Evolutionary conservation across 2,329 filamentous ascomycete genomes (phyloP), one percentile per base, ranked within the genome.

Genomic region (Byssothecium circinans): DNA sequence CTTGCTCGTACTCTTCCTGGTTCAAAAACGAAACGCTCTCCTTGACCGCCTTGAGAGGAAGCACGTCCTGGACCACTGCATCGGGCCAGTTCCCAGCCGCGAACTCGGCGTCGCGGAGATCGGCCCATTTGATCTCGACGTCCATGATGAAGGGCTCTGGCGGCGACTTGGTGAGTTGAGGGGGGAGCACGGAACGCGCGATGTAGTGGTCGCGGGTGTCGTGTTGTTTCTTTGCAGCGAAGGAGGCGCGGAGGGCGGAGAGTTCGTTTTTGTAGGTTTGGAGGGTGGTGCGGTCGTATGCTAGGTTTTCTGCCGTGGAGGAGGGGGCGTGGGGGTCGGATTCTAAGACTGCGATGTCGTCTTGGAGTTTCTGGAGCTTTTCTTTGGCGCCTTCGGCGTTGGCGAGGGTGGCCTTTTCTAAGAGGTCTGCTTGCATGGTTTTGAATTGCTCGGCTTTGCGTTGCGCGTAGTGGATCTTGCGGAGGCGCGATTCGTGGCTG

Each of bases 91-190:
- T 33, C 1, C 47, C 53, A 1, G 47, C 43, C 0, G 62, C 61
- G 48, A 64, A 66, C 17, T 67, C 47, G 11, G 62, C 64, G 43
- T 73, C 68, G 18, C 56, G 46, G 11, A 69, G 43, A 36, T 73
- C 62, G 5, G 61, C 60, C 70, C 70, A 73, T 19, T 56, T 49
- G 19, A 72, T 56, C 12, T 43, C 49, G 2, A 72, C 55, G 23
- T 63, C 46, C 5, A 65, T 54, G 10, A 57, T 55, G 41, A 64
- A 69, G 11, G 60, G 59, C 12, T 41, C 52, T 22, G 58, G 56
- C 11, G 47, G 50, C 2, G 48, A 15, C 19, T 55, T 60, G 20
- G 52, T 60, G n/a, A 60, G 47, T 0, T 43, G 34, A 1, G 49
- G 44, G 3, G 62, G 64, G 1, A 67, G 58, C 7, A 65, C 53